A percentile compares a stretch with the other conserved stretches of the same genome.
Evolutionary conservation across 139 green algal species (phyloP).

Genomic region (Picocystis salinarum): DNA sequence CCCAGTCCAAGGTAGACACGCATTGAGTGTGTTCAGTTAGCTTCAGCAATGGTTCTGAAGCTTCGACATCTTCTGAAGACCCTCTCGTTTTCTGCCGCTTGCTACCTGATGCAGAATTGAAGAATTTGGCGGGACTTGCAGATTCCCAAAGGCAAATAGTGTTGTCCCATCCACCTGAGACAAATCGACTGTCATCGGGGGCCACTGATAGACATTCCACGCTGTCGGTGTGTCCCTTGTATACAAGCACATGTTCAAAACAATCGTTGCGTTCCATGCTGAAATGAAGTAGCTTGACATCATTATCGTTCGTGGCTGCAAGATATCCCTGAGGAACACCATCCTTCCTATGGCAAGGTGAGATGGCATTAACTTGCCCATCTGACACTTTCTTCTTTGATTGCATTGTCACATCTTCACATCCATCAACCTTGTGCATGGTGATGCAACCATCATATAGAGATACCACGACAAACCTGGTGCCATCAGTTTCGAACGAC

Average conservation of each 20-base stretch:
- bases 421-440: constrained; percentile 34
- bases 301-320: too few species aligned
- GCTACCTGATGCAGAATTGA: constrained; percentile 1
- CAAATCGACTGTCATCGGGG: constrained; percentile 20
- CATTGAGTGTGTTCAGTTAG: constrained; percentile 52
- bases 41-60: not conserved
- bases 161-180: constrained; percentile 45
- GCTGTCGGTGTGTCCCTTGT: constrained; percentile 32
- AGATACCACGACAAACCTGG: not conserved
- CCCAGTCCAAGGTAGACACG: constrained; percentile 38
- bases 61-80: constrained; percentile 6
- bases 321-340: too few species aligned
- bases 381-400: not conserved
- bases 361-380: not conserved
- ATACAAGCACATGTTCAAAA: constrained; percentile 17
- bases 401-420: constrained; percentile 1
- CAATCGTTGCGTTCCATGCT: too few species aligned
- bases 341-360: too few species aligned
- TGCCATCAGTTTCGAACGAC: too few species aligned
- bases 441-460: constrained; percentile 11
- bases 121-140: constrained; percentile 5
- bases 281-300: too few species aligned
- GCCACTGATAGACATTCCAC: constrained; percentile 27
- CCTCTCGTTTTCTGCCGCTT: too few species aligned
- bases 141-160: constrained; percentile 37